Percentiles rank a stretch among this genome's conserved stretches.
Evolutionary conservation across 2,329 filamentous ascomycete species (phyloP).

Genomic region (Phialophora verrucosa): DNA sequence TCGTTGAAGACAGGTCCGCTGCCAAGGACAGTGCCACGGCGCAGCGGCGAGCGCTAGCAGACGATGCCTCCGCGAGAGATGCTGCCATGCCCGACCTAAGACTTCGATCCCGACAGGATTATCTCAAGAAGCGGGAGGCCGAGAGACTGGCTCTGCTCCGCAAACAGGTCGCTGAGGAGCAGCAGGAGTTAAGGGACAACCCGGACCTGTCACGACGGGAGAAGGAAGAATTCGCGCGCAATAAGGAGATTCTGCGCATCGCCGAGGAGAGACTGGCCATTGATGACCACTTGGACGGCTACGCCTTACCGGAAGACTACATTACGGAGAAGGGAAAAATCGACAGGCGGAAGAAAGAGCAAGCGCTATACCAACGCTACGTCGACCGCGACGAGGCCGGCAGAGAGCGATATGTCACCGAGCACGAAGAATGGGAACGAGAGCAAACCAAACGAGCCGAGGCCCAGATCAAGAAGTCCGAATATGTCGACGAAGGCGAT

Average conservation of each 20-base stretch:
- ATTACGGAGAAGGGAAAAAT: slow-evolving; percentile 93
- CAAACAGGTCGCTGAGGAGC: slow-evolving; percentile 88
- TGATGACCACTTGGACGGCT: slow-evolving; percentile 90
- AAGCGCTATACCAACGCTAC: slow-evolving; percentile 87
- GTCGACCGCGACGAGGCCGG: slow-evolving; percentile 86
- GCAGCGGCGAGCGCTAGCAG: slow-evolving; percentile 66
- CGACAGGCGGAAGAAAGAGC: slow-evolving; percentile 83
- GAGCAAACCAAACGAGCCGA: slow-evolving; percentile 89
- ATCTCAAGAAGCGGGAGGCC: slow-evolving; percentile 88
- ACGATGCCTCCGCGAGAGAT: slow-evolving; percentile 69
- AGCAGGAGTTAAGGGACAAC: slow-evolving; percentile 77
- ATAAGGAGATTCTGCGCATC: slow-evolving; percentile 78
- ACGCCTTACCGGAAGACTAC: slow-evolving; percentile 91
- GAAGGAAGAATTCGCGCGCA: slow-evolving; percentile 85
- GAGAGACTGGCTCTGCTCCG: slow-evolving; percentile 85
- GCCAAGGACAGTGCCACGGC: slow-evolving; percentile 64
- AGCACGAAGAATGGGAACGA: slow-evolving; percentile 94
- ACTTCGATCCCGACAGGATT: slow-evolving; percentile 85
- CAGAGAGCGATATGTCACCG: slow-evolving; percentile 86
- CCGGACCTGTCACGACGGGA: slow-evolving; percentile 76
- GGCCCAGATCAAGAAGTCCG: slow-evolving; percentile 76
- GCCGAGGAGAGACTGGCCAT: slow-evolving; percentile 85
- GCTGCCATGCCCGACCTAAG: slow-evolving; percentile 81
- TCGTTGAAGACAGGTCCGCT: slow-evolving; percentile 64
- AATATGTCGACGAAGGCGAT: slow-evolving; percentile 77